phyloP scores from a whole-genome alignment of 257 asterid genomes.

The Nicotiana tomentosiformis region DNA sequence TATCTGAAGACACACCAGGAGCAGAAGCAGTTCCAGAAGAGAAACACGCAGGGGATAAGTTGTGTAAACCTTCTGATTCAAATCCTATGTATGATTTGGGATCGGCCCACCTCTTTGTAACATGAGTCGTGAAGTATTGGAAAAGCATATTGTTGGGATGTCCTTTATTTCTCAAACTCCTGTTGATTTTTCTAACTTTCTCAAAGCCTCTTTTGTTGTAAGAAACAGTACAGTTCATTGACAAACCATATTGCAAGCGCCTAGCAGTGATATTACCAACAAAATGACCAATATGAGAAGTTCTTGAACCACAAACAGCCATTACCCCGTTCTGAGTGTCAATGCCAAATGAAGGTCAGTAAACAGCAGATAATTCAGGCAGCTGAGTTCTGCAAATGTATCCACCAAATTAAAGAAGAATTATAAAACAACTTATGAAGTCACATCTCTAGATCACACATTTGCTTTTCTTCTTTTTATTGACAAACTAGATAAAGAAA shows the following conservation, averaged over 20 bases:
- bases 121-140: background rate
- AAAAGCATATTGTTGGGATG: background rate
- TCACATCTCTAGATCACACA: background rate
- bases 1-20: background rate
- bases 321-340: background rate
- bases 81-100: background rate
- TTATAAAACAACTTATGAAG: background rate
- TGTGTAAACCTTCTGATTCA: background rate
- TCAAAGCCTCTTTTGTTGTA: background rate
- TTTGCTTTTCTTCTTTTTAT: background rate
- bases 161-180: background rate
- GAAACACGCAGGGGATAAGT: background rate
- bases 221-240: background rate
- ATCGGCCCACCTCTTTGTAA: background rate
- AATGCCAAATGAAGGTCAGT: background rate
- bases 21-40: background rate
- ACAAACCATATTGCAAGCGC: background rate
- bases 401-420: background rate
- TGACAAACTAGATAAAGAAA: background rate
- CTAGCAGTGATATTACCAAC: background rate
- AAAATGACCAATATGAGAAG: background rate
- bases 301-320: conserved; percentile 5
- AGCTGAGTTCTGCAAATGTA: background rate
- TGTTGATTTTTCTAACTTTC: background rate
- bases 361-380: background rate